Base-by-base conservation (phyloP, 441 rosid species). In the Pelargonium fulgidum region DNA sequence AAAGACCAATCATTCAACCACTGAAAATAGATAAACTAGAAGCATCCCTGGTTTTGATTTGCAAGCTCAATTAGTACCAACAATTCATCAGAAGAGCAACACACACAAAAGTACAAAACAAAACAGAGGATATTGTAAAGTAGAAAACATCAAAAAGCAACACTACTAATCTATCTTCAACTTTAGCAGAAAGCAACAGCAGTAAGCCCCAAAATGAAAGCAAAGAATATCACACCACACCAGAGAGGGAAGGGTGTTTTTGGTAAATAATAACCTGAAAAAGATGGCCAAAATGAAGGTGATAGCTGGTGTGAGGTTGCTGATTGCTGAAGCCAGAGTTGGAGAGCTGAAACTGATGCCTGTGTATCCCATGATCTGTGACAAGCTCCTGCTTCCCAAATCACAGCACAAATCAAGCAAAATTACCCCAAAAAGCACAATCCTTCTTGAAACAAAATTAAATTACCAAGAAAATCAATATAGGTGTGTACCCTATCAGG, bases 301-400 rank as follows among this genome's bases (percentile, higher is more conserved):
- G 64, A 70, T 59, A 66, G 77, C 77, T 3, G 77, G 77, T 2
- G 50, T 61, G 62, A 75, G 77, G 71, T 61, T 75, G 70, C 77
- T 66, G 70, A 75, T 75, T 20, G 73, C 77, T 4, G 77, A 75
- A 65, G 77, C 77, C 13, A 75, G 70, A 16, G 77, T 70, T 7
- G 77, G 77, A 61, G 77, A 75, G 56, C 77, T 75, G 33, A 17
- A 62, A 67, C 19, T 66, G 74, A 75, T 70, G 0, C 77, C 77
- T 4, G 67, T 66, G 42, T 70, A 75, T 3, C 77, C 77, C 63
- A 75, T 41, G 19, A 70, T 75, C 77, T 70, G 73, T 6, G 73
- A 70, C 20, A 70, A 9, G 29, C 70, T 45, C 73, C 77, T 74
- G 70, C 70, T 47, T 50, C 41, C 52, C 42, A 4, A 47, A 42